phyloP scores from a whole-genome alignment of 2,329 filamentous ascomycete genomes.

The Botryotinia calthae region DNA sequence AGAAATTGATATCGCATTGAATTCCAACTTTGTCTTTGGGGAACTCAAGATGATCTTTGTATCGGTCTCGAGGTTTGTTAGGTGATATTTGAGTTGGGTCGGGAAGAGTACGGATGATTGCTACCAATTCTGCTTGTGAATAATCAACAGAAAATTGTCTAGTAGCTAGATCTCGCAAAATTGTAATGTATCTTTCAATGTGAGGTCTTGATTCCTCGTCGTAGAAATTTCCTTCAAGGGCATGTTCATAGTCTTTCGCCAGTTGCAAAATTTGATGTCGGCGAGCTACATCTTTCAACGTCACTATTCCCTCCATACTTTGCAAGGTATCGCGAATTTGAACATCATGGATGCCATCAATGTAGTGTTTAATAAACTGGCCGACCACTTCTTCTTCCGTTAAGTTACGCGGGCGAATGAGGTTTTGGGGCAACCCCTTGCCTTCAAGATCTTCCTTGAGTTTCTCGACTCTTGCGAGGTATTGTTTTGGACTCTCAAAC shows the following conservation, averaged over 20 bases:
- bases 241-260: constrained; percentile 54
- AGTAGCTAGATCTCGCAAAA: constrained; percentile 44
- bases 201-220: constrained; percentile 38
- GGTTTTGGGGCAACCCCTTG: constrained; percentile 20
- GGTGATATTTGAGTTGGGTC: constrained; percentile 46
- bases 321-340: constrained; percentile 47
- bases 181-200: constrained; percentile 50
- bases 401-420: constrained; percentile 18
- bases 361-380: constrained; percentile 46
- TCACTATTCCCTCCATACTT: constrained; percentile 27
- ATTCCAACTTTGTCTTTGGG: constrained; percentile 75
- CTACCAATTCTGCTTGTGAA: constrained; percentile 24
- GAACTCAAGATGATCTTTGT: constrained; percentile 67
- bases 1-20: constrained; percentile 90
- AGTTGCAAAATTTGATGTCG: constrained; percentile 56
- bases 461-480: constrained; percentile 47
- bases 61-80: constrained; percentile 52
- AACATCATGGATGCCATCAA: constrained; percentile 50
- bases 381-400: constrained; percentile 29
- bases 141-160: constrained; percentile 36
- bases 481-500: constrained; percentile 51
- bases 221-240: constrained; percentile 50
- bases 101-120: constrained; percentile 35
- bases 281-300: constrained; percentile 41
- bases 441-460: constrained; percentile 42